Base-by-base conservation (phyloP, 2,329 filamentous ascomycete genomes). In the Alternaria panax region DNA sequence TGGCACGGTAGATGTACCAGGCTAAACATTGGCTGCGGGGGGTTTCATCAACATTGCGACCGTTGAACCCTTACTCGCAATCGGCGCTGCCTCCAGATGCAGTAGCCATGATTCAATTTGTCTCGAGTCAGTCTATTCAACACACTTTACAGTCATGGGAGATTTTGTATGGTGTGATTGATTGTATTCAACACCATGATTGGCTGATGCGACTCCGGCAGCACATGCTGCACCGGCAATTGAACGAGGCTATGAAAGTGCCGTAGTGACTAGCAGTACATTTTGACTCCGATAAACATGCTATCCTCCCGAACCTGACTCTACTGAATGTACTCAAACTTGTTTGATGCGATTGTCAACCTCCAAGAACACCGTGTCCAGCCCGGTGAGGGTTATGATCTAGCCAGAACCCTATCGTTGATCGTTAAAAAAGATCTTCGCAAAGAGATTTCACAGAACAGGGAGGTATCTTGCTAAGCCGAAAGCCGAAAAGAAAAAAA, bases 391-490 rank as follows among this genome's bases (percentile, higher is more conserved):
- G 68, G 68, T 65, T 59, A 51, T 67, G 64, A 46, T 70, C 67
- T 66, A 71, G 50, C 59, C 54, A 55, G 42, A 51, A 55, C 59
- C 63, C 56, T 64, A 61, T 62, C 62, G 38, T 59, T 58, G 56
- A 66, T 64, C 60, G 61, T 64, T 54, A 64, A 59, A 57, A 47
- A 45, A 59, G 51, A 62, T 51, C 45, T 52, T 56, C 60, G 60
- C 43, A 47, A 58, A 51, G 58, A 51, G 62, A 61, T 47, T 36
- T 53, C 48, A 40, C 24, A 55, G 53, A 58, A 59, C 34, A 41
- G 61, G 57, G 62, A 75, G 74, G 75, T 77, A 77, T 77, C 75
- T 75, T 70, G 74, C 73, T 40, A 42, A 41, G 46, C 41, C 20
- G 24, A 8, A 54, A 45, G 52, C 52, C 51, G n/a, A 51, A 51